Base-by-base conservation (phyloP, 179 eudicot genomes). In the Spinacia oleracea region DNA sequence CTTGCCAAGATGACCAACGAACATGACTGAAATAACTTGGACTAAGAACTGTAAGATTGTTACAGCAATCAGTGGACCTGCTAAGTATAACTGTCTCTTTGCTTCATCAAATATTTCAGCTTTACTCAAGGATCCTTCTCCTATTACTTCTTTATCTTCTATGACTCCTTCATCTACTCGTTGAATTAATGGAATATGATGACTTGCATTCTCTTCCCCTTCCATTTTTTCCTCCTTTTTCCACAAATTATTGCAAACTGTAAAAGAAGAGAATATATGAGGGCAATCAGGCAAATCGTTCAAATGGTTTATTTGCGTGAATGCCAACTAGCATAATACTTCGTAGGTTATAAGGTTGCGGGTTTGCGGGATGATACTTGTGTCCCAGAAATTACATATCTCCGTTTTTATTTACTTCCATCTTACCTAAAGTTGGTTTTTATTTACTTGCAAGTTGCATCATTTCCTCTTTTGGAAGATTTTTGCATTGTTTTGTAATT, bases 11-110 rank as follows among this genome's bases (percentile, higher is more conserved):
- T 82, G 85, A 55, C 85, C 82, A 9, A 78, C 85, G 50, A 82
- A 82, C 85, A 82, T 82, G 16, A 82, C 21, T 23, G 85, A 73
- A 32, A 82, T 82, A 15, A 82, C 31, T n/a, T 82, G 84, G 12
- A 82, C 20, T 0, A 34, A 42, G 15, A 8, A 82, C 23, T 72
- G 81, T n/a, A 82, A 62, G 6, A 82, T 58, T 15, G 34, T 78
- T n/a, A 73, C 81, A 4, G 64, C 81, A 35, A 82, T 78, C 0
- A 82, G 45, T 2, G 81, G 84, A 10, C 81, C 84, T 9, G 71
- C 81, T 35, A 82, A 67, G 70, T 60, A 73, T 21, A 82, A 4
- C 35, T 77, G 84, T 73, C 40, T 77, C 75, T 72, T 77, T 25
- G 70, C 78, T 77, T 81, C 84, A 48, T 72, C 55, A 48, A 53